phyloP scores from a whole-genome alignment of 805 yeast species.

The Maudiozyma saulgeensis region DNA sequence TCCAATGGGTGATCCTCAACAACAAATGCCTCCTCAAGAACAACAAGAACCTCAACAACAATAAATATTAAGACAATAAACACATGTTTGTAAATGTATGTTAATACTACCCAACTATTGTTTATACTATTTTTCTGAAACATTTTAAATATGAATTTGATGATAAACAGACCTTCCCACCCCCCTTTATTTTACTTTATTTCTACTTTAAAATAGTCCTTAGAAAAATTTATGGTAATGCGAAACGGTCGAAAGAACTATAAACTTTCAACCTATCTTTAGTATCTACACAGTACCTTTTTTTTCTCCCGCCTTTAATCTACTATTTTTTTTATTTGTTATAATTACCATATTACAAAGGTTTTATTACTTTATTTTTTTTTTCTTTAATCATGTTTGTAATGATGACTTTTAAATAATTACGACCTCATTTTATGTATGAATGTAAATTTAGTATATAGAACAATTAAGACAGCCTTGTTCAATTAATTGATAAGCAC shows the following conservation, averaged over 20 bases:
- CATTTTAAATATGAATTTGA: background rate
- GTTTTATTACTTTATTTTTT: too few relatives aligned
- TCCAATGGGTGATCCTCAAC: constrained; percentile 3
- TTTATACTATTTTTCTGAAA: too few relatives aligned
- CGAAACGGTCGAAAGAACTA: too few relatives aligned
- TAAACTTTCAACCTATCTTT: too few relatives aligned
- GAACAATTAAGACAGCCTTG: too few relatives aligned
- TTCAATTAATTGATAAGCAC: too few relatives aligned
- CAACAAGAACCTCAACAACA: constrained; percentile 3
- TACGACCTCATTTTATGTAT: background rate
- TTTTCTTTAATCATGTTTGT: too few relatives aligned
- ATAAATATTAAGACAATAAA: constrained; percentile 5
- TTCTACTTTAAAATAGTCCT: background rate
- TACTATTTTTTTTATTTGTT: background rate
- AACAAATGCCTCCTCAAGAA: constrained; percentile 3
- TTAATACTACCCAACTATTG: background rate
- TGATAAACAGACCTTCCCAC: background rate
- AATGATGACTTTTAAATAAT: background rate
- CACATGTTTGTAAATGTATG: constrained; percentile 1
- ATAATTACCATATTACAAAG: too few relatives aligned
- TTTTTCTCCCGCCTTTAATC: background rate
- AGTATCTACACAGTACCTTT: background rate
- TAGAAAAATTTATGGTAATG: background rate
- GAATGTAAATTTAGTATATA: too few relatives aligned
- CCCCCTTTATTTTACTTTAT: background rate